A percentile compares a stretch with the other conserved stretches of the same genome.
These are phyloP conservation scores for Chlorella variabilis DNA, from an alignment of 163 green algal species.

Conservation along the genomic window DNA sequence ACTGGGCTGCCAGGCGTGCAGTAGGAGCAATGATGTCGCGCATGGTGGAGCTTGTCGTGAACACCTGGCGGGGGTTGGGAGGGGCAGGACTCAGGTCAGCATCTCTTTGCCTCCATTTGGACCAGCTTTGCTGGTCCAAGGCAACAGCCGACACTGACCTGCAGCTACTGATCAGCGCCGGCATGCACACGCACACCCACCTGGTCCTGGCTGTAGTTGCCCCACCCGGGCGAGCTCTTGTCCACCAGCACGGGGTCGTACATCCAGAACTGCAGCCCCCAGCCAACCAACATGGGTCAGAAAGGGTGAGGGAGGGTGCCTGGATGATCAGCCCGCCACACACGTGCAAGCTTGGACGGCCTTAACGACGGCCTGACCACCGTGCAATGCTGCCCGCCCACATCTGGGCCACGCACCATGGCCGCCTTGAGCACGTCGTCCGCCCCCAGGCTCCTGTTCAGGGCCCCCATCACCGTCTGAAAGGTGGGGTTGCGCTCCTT, in stretches of 20 bases:
- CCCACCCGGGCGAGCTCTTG: neutral
- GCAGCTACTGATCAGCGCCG: neutral
- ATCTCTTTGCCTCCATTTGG: too few species aligned
- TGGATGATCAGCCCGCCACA: neutral
- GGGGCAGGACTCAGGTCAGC: too few species aligned
- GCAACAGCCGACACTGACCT: too few species aligned
- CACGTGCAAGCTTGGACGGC: neutral
- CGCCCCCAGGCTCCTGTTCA: slow-evolving; percentile 16
- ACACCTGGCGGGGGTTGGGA: neutral
- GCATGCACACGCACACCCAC: neutral
- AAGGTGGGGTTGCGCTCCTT: slow-evolving; percentile 32
- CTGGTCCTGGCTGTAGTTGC: slow-evolving; percentile 37
- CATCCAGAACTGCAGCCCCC: slow-evolving; percentile 46
- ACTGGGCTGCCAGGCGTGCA: neutral
- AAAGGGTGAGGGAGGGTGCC: neutral
- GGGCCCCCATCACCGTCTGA: slow-evolving; percentile 7
- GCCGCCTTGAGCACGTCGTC: slow-evolving; percentile 30
- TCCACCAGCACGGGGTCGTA: slow-evolving; percentile 33
- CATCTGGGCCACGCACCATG: neutral
- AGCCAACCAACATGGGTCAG: neutral
- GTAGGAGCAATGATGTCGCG: slow-evolving; percentile 35
- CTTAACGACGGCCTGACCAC: neutral
- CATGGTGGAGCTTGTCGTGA: slow-evolving; percentile 13
- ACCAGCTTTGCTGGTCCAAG: too few species aligned
- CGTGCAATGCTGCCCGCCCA: neutral